Evolutionary conservation across 345 rosid genomes (phyloP).

Genomic region (Ailanthus altissimus): DNA sequence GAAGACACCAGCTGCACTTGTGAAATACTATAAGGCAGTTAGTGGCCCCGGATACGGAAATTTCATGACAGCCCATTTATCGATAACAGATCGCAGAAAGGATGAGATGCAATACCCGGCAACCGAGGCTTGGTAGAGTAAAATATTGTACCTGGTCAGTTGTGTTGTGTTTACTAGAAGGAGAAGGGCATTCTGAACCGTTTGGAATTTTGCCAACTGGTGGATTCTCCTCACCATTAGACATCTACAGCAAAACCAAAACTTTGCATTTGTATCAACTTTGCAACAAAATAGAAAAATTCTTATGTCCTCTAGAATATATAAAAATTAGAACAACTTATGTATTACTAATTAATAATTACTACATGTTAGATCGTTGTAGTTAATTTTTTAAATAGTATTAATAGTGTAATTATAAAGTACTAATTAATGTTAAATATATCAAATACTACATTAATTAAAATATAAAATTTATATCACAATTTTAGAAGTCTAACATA

Average conservation of each 20-base stretch:
- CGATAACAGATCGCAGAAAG: conserved; percentile 91
- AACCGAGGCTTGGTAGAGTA: conserved; percentile 60
- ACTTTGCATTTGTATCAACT: not conserved
- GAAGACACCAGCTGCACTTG: conserved; percentile 83
- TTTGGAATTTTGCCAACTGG: conserved; percentile 29
- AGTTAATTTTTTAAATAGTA: too few relatives aligned
- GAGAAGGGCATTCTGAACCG: conserved; percentile 21
- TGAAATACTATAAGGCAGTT: conserved; percentile 89
- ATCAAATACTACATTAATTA: too few relatives aligned
- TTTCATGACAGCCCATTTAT: conserved; percentile 97
- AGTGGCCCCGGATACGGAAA: conserved; percentile 97
- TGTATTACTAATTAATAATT: too few relatives aligned
- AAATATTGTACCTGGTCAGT: conserved; percentile 43
- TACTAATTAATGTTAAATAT: too few relatives aligned
- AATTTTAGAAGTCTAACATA: too few relatives aligned
- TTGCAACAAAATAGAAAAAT: not conserved
- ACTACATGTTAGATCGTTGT: too few relatives aligned
- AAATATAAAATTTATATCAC: too few relatives aligned
- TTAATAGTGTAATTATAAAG: too few relatives aligned
- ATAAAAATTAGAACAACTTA: not conserved
- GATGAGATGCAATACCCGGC: conserved; percentile 93
- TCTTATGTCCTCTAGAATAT: not conserved
- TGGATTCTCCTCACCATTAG: conserved; percentile 52
- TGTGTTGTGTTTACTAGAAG: conserved; percentile 13
- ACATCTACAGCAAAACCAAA: conserved; percentile 33